Base-by-base conservation (phyloP, 1,139 yeast species). In the Geotrichum fermentans region DNA sequence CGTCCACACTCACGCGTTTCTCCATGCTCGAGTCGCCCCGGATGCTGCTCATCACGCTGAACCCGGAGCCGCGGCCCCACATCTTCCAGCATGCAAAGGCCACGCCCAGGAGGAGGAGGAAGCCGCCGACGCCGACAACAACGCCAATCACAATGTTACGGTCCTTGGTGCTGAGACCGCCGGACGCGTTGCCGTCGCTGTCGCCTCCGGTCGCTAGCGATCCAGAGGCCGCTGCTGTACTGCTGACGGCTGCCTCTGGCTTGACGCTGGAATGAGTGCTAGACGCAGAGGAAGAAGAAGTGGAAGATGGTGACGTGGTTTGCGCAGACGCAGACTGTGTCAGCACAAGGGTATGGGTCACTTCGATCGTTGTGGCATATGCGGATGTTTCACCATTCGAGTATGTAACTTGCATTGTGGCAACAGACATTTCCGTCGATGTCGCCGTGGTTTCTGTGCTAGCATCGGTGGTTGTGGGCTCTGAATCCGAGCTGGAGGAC, bases 101-200 rank as follows among this genome's bases (percentile, higher is more conserved):
- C 4, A 56, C 45, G 8, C 61, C 64, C 10, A 52, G 55, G 17
- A 61, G 49, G n/a, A 63, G 47, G 39, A 63, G 47, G 29, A 58
- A 57, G 4, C 66, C 66, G 22, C 66, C 65, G 14, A 63, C 63
- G 36, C 66, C 66, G 6, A 63, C 65, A 7, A 57, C 61, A 18
- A 60, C 60, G 20, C 67, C 67, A 47, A 63, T 60, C 34, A 62
- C 60, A 47, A 63, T 58, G 51, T 56, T 58, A 18, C 59, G 55
- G 55, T 61, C 51, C 37, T 60, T 52, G 10, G 56, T 50, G 10
- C 62, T 56, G 14, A 58, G 55, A 0, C 63, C 63, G 14, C 60
- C 56, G 16, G 54, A 49, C 33, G 43, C 28, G 26, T 39, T 33
- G 34, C 43, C 45, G 40, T 42, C 29, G 10, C 49, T 21, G 10